Conservation (phyloP, 2,329 filamentous ascomycete genomes). For the Aspergillus glaucus region DNA sequence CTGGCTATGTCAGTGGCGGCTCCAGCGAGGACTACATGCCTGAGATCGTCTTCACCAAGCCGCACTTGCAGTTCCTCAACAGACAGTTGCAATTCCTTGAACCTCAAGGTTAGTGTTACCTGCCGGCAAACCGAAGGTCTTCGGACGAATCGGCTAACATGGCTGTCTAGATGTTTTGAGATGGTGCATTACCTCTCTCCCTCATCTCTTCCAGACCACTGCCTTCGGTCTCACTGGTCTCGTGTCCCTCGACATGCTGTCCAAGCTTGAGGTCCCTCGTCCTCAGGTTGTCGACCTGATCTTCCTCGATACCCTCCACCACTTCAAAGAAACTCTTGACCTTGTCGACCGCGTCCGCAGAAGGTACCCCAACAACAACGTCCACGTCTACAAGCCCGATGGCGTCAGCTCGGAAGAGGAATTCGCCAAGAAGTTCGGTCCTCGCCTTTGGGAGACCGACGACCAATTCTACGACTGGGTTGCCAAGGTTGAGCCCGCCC, state of each 20-base stretch:
- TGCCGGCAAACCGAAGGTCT: conserved; percentile 6
- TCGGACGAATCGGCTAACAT: conserved; percentile 5
- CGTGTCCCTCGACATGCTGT: conserved; percentile 67
- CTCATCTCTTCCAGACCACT: conserved; percentile 80
- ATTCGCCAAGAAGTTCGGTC: conserved; percentile 76
- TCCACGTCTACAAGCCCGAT: conserved; percentile 87
- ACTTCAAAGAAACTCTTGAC: conserved; percentile 70
- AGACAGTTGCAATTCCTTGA: conserved; percentile 78
- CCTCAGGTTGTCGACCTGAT: conserved; percentile 49
- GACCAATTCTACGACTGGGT: conserved; percentile 92
- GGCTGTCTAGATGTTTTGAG: conserved; percentile 64
- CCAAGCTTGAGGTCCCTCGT: conserved; percentile 43
- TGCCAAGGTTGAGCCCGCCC: conserved; percentile 94
- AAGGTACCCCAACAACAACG: conserved; percentile 68
- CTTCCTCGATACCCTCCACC: conserved; percentile 79
- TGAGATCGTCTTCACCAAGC: conserved; percentile 75
- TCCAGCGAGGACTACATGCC: conserved; percentile 61
- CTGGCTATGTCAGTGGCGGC: conserved; percentile 64
- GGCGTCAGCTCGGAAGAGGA: conserved; percentile 65
- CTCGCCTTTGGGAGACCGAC: conserved; percentile 75
- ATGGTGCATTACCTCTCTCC: conserved; percentile 87
- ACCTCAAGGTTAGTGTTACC: conserved; percentile 55
- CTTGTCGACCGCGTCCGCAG: conserved; percentile 68
- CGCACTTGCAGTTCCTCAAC: conserved; percentile 88
- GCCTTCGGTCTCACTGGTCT: conserved; percentile 77